Evolutionary conservation across 73 alveolate species (phyloP), one percentile per base, ranked within the genome.

Genomic region (Loxodes magnus): DNA sequence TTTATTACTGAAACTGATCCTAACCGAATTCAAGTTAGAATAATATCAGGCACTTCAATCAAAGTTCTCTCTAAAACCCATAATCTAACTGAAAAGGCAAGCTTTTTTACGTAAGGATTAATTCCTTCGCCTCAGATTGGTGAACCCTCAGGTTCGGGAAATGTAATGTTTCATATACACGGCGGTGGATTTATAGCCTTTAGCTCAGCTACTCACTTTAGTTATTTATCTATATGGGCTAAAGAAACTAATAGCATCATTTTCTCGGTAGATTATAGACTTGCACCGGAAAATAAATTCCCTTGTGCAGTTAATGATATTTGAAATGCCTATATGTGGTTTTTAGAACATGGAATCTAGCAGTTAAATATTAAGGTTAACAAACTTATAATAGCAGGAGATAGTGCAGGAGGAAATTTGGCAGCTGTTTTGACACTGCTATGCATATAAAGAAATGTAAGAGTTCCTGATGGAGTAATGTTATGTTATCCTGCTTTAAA

Each of bases 371-470:
- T 83, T 6, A 66, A 64, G 56, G 88, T 90, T 9, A 75, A 93
- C 50, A 71, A 80, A 29, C 57, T 88, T n/a, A 77, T 92, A 1
- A 60, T 92, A 29, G 84, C 81, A 23, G 99, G 99, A 4, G 99
- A 92, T 70, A 84, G 97, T 24, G 99, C 99, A 0, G 99, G 99
- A 19, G 99, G 99, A 4, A 88, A 92, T 60, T 64, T 92, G 66
- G 90, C 89, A 9, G 69, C 78, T 21, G 95, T 94, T 19, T 38
- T 92, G 15, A 65, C 88, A 20, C 67, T 67, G 50, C 56, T 82
- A 29, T 44, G 78, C 41, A 65, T 88, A 7, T 61, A 69, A 35
- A 70, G 64, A 52, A 79, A 82, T 4, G 65, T 92, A 28, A 62
- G 78, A 60, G 54, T 77, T 24, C 98, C 98, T 12, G 87, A 86